A percentile compares a stretch with the other conserved stretches of the same genome.
Evolutionary conservation across 2,329 filamentous ascomycete genomes (phyloP).

Genomic region (Arthrobotrys sinensis): DNA sequence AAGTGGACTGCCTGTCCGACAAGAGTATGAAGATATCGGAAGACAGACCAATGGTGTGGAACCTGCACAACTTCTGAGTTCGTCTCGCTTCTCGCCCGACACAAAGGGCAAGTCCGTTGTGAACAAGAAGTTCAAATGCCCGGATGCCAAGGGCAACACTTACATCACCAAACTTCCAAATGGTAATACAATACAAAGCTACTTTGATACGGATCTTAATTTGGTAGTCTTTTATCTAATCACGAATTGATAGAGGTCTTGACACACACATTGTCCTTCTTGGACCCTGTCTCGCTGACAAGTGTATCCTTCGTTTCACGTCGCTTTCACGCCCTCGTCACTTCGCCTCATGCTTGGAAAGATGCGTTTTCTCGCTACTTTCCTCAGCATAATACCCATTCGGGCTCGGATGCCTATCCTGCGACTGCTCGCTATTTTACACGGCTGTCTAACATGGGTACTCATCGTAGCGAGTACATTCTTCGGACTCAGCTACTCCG

Average conservation of each 20-base stretch:
- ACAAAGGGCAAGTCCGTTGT: constrained; percentile 37
- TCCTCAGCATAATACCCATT: constrained; percentile 69
- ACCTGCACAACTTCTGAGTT: constrained; percentile 38
- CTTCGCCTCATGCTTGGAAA: constrained; percentile 92
- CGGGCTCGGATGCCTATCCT: constrained; percentile 61
- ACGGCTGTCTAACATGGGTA: constrained; percentile 84
- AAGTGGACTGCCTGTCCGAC: background rate
- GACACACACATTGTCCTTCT: constrained; percentile 90
- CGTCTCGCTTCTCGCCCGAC: constrained; percentile 27
- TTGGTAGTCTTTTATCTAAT: background rate
- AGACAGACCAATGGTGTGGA: constrained; percentile 16
- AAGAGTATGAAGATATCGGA: constrained; percentile 5
- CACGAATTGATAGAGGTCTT: constrained; percentile 79
- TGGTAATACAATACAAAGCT: constrained; percentile 21
- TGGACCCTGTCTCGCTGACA: constrained; percentile 86
- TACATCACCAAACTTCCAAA: constrained; percentile 54
- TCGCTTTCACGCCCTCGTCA: constrained; percentile 88
- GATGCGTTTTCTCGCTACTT: constrained; percentile 94
- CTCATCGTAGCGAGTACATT: constrained; percentile 97
- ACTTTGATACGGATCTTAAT: background rate
- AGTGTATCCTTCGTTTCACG: constrained; percentile 88
- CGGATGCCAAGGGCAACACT: constrained; percentile 47
- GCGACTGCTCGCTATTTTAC: constrained; percentile 77
- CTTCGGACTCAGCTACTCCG: constrained; percentile 86
- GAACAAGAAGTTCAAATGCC: constrained; percentile 45